These are phyloP conservation scores for Cercophora samala DNA, from an alignment of 495 filamentous ascomycete species.

Conservation along the genomic window DNA sequence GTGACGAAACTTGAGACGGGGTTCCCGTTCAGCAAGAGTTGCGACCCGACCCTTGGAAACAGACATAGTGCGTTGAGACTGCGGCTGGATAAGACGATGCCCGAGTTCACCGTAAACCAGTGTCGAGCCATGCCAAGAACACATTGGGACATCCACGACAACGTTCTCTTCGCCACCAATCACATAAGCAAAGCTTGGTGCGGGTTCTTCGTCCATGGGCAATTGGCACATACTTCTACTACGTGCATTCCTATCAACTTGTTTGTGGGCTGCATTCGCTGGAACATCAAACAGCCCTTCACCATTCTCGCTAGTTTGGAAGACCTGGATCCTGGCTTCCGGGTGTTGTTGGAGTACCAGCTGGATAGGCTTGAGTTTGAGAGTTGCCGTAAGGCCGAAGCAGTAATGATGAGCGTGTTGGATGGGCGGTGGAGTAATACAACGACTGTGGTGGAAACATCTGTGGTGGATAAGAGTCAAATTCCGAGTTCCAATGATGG, in stretches of 20 bases:
- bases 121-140: neutral
- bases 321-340: neutral
- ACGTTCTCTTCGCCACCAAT: neutral
- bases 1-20: neutral
- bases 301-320: neutral
- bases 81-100: neutral
- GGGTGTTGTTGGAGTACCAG: neutral
- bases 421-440: neutral
- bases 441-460: neutral
- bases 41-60: neutral
- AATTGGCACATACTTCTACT: neutral
- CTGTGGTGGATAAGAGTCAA: neutral
- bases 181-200: neutral
- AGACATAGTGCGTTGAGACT: neutral
- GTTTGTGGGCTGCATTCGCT: neutral
- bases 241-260: neutral
- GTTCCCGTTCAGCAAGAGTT: neutral
- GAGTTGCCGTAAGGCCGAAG: neutral
- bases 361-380: neutral
- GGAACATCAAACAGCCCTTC: neutral
- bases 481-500: neutral
- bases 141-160: neutral
- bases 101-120: neutral
- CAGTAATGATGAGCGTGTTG: neutral
- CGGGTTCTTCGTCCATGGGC: neutral